Evolutionary conservation across 2,329 filamentous ascomycete genomes (phyloP).

Genomic region (Shiraia sp.): DNA sequence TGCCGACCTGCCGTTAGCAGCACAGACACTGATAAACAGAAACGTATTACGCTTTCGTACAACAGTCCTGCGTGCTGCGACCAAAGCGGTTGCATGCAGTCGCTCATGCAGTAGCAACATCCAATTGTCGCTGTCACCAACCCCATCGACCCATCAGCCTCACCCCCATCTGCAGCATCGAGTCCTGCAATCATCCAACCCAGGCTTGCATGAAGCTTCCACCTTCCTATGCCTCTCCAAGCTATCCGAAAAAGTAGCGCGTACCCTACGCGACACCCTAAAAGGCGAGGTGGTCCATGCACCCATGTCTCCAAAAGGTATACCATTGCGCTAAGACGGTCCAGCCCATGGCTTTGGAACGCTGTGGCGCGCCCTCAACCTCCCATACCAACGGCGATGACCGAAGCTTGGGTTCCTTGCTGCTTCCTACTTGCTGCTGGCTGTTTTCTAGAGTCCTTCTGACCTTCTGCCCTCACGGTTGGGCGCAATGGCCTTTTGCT

Average conservation of each 20-base stretch:
- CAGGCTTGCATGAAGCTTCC: no score
- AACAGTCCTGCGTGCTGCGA: no score
- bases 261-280: not conserved
- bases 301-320: not conserved
- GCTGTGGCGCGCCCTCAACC: slow-evolving; percentile 32
- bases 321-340: slow-evolving; percentile 12
- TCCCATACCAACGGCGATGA: slow-evolving; percentile 16
- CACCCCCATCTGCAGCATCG: not conserved
- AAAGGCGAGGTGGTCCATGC: not conserved
- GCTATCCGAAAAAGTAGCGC: slow-evolving; percentile 1
- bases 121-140: not conserved
- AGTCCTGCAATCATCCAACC: no score
- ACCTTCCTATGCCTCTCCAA: slow-evolving; percentile 1
- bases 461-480: no score
- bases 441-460: not conserved
- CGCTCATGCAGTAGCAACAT: slow-evolving; percentile 2
- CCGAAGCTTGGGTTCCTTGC: slow-evolving; percentile 13
- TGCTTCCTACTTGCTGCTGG: slow-evolving; percentile 1
- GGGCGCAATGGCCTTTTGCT: no score
- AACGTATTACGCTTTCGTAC: no score
- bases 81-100: not conserved
- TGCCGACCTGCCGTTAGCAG: no score
- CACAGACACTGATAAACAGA: no score
- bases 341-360: slow-evolving; percentile 26
- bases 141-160: not conserved